These are phyloP conservation scores for Hyphodiscus sp. DNA, from an alignment of 2,329 filamentous ascomycete species.

Conservation along the genomic window DNA sequence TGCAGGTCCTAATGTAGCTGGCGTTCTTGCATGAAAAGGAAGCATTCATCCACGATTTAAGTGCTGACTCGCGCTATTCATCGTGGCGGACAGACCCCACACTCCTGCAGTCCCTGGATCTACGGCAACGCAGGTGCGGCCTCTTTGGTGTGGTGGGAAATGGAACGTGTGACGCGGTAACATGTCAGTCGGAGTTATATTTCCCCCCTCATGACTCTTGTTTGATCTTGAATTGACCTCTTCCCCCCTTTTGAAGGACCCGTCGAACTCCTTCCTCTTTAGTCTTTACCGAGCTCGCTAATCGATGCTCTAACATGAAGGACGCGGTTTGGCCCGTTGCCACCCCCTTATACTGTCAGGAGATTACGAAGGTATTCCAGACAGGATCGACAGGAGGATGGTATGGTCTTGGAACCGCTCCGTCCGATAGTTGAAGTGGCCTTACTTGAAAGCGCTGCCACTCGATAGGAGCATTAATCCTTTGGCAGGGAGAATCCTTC, in stretches of 20 bases:
- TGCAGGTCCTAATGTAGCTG: background rate
- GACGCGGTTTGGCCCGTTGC: too few relatives aligned
- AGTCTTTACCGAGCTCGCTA: background rate
- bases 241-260: background rate
- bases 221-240: too few relatives aligned
- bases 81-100: background rate
- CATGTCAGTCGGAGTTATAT: background rate
- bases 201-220: background rate
- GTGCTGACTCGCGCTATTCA: background rate
- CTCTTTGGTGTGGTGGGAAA: background rate
- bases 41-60: background rate
- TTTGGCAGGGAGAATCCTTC: too few relatives aligned
- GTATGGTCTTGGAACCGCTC: too few relatives aligned
- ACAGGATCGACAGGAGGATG: background rate
- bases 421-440: too few relatives aligned
- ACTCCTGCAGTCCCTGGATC: background rate
- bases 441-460: too few relatives aligned
- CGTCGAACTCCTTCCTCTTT: background rate
- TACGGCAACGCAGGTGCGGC: too few relatives aligned
- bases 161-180: background rate
- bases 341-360: background rate
- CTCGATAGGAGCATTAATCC: too few relatives aligned
- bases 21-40: background rate
- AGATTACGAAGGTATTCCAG: background rate
- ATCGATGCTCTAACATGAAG: background rate